phyloP scores from a whole-genome alignment of 805 yeast genomes.

The Metschnikowia corniflorae region DNA sequence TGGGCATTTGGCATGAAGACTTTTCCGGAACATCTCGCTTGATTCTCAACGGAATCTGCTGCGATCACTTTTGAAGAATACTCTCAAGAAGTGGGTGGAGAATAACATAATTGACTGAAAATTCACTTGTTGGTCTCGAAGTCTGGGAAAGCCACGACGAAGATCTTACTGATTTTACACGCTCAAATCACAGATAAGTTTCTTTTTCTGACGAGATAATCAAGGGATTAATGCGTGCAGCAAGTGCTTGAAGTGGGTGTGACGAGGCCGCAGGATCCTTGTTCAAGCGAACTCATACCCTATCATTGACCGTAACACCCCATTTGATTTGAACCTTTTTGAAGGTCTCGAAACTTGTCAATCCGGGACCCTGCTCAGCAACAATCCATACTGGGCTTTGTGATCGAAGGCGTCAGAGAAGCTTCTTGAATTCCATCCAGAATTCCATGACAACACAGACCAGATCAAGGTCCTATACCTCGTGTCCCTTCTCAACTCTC shows the following conservation, averaged over 20 bases:
- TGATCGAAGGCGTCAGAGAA: conserved; percentile 2
- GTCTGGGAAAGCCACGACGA: background rate
- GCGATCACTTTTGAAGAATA: background rate
- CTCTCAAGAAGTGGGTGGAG: background rate
- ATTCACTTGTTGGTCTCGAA: conserved; percentile 1
- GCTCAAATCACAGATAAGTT: conserved; percentile 3
- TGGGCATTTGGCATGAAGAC: conserved; percentile 1
- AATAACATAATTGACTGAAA: background rate
- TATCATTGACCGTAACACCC: background rate
- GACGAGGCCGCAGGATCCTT: conserved; percentile 1
- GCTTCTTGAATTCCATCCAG: no score
- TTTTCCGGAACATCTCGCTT: conserved; percentile 2
- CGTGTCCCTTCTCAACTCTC: no score
- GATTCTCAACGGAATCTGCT: background rate
- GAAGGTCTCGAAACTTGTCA: background rate
- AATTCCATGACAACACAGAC: no score
- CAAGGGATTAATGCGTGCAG: background rate
- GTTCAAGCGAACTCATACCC: conserved; percentile 3
- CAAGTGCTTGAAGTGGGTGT: background rate
- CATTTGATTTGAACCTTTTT: conserved; percentile 1
- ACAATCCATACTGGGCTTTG: conserved; percentile 3
- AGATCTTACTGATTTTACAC: conserved; percentile 5
- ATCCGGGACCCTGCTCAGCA: background rate
- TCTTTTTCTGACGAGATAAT: conserved; percentile 2
- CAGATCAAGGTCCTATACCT: no score